Evolutionary conservation across 1,284 basidiomycete species (phyloP), one percentile per base, ranked within the genome.

Genomic region (Vanrija humicola): DNA sequence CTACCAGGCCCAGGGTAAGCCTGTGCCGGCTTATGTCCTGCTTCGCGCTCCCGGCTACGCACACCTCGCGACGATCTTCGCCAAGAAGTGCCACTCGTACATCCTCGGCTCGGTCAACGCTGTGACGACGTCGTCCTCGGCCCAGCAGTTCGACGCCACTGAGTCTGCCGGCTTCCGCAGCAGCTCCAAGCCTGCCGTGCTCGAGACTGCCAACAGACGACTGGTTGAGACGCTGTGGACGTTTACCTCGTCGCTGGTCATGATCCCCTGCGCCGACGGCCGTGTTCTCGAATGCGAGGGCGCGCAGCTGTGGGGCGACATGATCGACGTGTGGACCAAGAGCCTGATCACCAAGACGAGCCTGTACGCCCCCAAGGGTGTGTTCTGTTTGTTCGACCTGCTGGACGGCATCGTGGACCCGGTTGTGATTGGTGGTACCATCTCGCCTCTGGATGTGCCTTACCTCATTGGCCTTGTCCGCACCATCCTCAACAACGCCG

Each of bases 131-230:
- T 73, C 75, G n/a, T 74, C 73, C 1, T 68, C 73, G 0, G 63
- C 67, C 16, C 63, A 67, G 29, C 69, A 70, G 55, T 79, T 81
- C 62, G 79, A 78, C 55, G 76, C 77, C 19, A 78, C 76, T 38
- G 80, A 81, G 57, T 77, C 75, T 14, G 79, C 79, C 5, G 78
- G 77, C n/a, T 73, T 80, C 43, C 69, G 73, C 6, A 77, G 76
- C 29, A 76, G 74, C 38, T 72, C 76, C 45, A 81, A 81, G 63
- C 80, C 80, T 0, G 73, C 79, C 15, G 75, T 80, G 1, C 71
- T 81, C 39, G 79, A 80, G 60, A 76, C 79, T 19, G 79, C 79
- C 14, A 80, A 80, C 64, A 70, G 79, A 6, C 68, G 79, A 2
- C 64, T 81, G 38, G 76, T 78, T 0, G 75, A 78, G 58, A 80